phyloP scores from a whole-genome alignment of 441 rosid species.

The Adansonia madagascariensis region DNA sequence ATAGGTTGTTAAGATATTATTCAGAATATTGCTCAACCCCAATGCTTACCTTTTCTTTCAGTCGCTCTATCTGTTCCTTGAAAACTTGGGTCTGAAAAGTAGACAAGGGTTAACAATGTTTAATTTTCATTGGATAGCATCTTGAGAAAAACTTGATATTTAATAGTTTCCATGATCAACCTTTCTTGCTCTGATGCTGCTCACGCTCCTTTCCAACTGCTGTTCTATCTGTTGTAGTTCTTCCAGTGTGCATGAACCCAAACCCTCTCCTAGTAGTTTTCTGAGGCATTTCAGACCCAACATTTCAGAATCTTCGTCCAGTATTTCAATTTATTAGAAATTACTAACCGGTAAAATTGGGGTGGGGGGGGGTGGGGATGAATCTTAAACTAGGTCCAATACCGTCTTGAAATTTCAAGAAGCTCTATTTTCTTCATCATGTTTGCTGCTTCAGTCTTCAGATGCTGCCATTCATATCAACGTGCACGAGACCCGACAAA shows the following conservation, averaged over 20 bases:
- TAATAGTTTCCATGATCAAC: too few species aligned
- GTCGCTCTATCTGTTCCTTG: slow-evolving; percentile 59
- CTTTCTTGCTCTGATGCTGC: slow-evolving; percentile 52
- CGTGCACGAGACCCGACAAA: background rate
- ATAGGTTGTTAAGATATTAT: background rate
- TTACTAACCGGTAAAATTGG: background rate
- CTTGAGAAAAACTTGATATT: too few species aligned
- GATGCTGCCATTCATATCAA: slow-evolving; percentile 52
- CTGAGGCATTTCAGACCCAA: slow-evolving; percentile 40
- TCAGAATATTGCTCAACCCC: background rate
- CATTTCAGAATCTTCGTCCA: background rate
- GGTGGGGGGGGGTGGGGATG: background rate
- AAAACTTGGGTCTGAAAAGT: slow-evolving; percentile 46
- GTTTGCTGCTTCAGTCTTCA: slow-evolving; percentile 69
- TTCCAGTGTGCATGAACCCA: slow-evolving; percentile 65
- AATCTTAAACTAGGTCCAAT: slow-evolving; percentile 9
- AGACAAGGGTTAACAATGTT: slow-evolving; percentile 25
- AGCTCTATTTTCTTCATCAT: slow-evolving; percentile 77
- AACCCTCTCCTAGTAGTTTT: slow-evolving; percentile 78
- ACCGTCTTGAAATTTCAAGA: slow-evolving; percentile 84
- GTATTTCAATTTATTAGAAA: background rate
- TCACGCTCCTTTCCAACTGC: slow-evolving; percentile 77
- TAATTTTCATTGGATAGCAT: background rate
- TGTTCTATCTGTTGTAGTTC: slow-evolving; percentile 77
- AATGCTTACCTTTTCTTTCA: slow-evolving; percentile 53